Base-by-base conservation (phyloP, 768 basidiomycete species). In the Sporobolomyces roseus region DNA sequence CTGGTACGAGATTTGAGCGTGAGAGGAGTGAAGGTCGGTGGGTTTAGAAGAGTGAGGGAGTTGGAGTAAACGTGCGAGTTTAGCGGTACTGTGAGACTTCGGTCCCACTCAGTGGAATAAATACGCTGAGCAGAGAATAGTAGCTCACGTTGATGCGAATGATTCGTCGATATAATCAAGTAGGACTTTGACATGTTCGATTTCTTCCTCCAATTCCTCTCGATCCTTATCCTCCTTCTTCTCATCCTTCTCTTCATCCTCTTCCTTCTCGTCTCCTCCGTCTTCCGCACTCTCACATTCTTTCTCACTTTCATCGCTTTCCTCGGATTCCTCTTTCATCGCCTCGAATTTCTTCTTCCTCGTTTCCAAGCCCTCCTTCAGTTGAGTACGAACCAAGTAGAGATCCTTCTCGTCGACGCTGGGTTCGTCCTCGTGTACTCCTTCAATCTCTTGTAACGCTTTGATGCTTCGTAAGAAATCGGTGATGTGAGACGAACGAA, bases 1-100 rank as follows among this genome's bases (percentile, higher is more conserved):
- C 17, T 83, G 82, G 72, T 81, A 86, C 4, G 83, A 84, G 71
- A 86, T 86, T 74, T 87, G 85, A 21, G 79, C 80, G 68, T 86
- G 84, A 19, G 10, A 21, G 23, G 1, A 81, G n/a, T 55, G 56
- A 17, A 25, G n/a, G 19, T 45, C 25, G 29, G 62, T 79, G 79
- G 77, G 84, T 85, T 74, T 86, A 84, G 16, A 76, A 76, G 19
- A 25, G 16, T 27, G 55, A 23, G n/a, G 30, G 38, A 14, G 21
- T 4, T 29, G 21, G 23, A 49, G 9, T 27, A 32, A 19, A 4
- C 27, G 30, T 32, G 60, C 46, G 27, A 7, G 46, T 48, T 48
- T 48, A 7, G 46, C 21, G 7, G 46, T 48, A 17, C 46, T 48
- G 21, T 33, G 33, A 13, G 32, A 10, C 14, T 30, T 27, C 2